A percentile compares a stretch with the other conserved stretches of the same genome.
Conservation (phyloP, 768 basidiomycete genomes). For the Lactarius deliciosus region DNA sequence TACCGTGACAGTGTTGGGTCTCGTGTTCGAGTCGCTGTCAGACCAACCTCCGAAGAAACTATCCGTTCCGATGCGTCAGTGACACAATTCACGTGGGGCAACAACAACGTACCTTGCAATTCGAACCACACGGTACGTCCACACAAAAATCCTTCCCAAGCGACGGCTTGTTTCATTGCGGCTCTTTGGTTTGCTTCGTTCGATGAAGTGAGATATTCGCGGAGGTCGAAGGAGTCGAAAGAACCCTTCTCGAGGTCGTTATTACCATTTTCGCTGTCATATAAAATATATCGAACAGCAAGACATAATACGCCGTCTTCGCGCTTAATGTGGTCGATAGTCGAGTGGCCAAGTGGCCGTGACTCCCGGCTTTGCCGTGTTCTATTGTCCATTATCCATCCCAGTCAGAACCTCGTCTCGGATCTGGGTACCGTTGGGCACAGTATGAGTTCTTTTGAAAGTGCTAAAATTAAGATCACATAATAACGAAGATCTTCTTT, state of each 20-base stretch:
- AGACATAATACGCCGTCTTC: background rate
- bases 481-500: background rate
- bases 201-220: conserved; percentile 65
- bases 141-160: conserved; percentile 72
- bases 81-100: background rate
- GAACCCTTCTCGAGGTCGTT: conserved; percentile 44
- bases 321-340: background rate
- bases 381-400: too few species aligned
- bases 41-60: conserved; percentile 60
- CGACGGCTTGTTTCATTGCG: conserved; percentile 70
- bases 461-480: background rate
- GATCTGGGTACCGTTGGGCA: background rate
- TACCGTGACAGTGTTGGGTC: background rate
- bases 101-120: conserved; percentile 50
- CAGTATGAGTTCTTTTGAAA: background rate
- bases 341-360: too few species aligned
- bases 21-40: background rate
- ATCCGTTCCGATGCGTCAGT: background rate
- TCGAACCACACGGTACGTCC: conserved; percentile 54
- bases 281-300: too few species aligned
- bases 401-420: too few species aligned
- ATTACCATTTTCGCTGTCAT: background rate
- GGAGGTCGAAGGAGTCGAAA: conserved; percentile 59
- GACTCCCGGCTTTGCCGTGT: too few species aligned
- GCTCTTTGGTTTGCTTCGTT: conserved; percentile 66